Base-by-base conservation (phyloP, 768 basidiomycete genomes). In the Solioccasus polychromus region DNA sequence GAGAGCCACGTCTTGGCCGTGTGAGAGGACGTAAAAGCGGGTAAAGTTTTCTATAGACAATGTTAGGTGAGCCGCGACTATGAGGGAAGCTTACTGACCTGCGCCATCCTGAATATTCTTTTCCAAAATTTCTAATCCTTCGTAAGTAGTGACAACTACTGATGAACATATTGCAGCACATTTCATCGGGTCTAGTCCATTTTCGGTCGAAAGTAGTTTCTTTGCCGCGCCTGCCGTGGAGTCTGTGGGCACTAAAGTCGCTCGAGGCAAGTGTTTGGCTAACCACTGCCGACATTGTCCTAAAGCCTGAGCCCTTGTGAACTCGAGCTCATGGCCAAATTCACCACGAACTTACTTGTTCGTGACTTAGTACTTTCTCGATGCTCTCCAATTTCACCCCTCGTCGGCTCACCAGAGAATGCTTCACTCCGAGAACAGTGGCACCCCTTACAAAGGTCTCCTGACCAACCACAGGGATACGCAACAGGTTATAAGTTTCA, bases 271-370 rank as follows among this genome's bases (percentile, higher is more conserved):
- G 35, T 78, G 60, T 41, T 64, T 56, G 11, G 66, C 55, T 17
- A 91, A 63, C 65, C 85, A 91, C 15, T 59, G 67, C n/a, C 70
- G 71, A 62, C 88, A 92, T 64, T 92, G 88, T 14, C 88, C 88
- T 20, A 91, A 64, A 12, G 88, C 88, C 88, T 90, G 50, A 11
- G 20, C 31, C 10, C 44, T 40, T 39, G 30, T 52, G 39, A 45
- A n/a, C 38, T 29, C 29, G 30, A 4, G 6, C 32, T 15, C 7
- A 14, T 5, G 12, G 1, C 42, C 4, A 42, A 34, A 28, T 22
- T 43, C 57, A 39, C 29, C 24, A 30, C 39, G 31, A 19, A 55
- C 65, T 35, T 44, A 88, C 88, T 71, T 91, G 88, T 59, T 90
- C 88, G 50, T 92, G 88, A 66, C 88, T 91, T 54, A 88, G 57